Evolutionary conservation across 768 basidiomycete genomes (phyloP), one percentile per base, ranked within the genome.

Genomic region (Lactarius pseudohatsudake): DNA sequence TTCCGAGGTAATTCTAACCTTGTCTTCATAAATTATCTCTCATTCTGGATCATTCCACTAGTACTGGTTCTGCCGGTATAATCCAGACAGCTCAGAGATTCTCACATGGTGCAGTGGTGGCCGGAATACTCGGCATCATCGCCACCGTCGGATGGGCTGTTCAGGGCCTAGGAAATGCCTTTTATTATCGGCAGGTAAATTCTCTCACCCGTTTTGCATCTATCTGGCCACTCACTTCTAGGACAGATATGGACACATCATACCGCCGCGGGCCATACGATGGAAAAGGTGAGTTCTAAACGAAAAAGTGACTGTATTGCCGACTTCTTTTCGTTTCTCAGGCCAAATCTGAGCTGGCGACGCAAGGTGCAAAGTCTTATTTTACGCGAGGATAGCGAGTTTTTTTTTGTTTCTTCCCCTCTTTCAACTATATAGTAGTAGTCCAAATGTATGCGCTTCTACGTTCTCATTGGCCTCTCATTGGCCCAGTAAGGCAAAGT

Each of bases 21-120:
- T n/a, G 20, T 38, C n/a, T 40, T 15, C 30, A 36, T 22, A 28
- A 36, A 22, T 5, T 16, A n/a, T 38, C 22, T 15, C 41, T 47
- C 15, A 56, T 57, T 30, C 54, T 57, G 54, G 36, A 40, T 45
- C 22, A 20, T 61, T 40, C 57, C n/a, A 30, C 62, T 64, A 92
- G 92, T 68, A 96, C 96, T 55, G 97, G 97, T 41, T 93, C 94
- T 56, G 96, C 94, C 32, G 96, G 97, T 18, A 82, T 99, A 60
- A 95, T 98, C 73, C 92, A 95, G 77, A 96, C 90, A 56, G 92
- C 98, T 70, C 82, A 87, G 66, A 86, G 90, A 81, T 96, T 88
- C 75, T 81, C 83, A 2, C 78, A 81, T 55, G 86, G 86, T 56
- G 83, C 86, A 61, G 86, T 92, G 80, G 87, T 85, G 38, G 90